Evolutionary conservation across 805 yeast genomes (phyloP), one percentile per base, ranked within the genome.

Genomic region (Suhomyces emberorum): DNA sequence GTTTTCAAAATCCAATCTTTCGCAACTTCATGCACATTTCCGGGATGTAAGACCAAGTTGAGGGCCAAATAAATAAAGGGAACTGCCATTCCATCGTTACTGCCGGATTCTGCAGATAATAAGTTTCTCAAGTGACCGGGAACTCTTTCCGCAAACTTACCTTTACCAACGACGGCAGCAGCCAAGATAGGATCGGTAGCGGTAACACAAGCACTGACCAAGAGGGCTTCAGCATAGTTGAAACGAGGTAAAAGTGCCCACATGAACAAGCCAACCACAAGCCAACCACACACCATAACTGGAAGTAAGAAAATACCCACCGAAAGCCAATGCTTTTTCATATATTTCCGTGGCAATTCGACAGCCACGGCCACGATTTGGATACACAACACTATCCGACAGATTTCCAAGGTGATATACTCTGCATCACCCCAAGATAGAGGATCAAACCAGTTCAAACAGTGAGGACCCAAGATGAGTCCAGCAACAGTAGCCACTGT

Each of bases 121-220:
- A 88, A 61, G 52, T 88, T 84, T 48, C 95, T 72, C 62, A 88
- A 70, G 61, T 88, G 96, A n/a, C 95, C 95, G 1, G 96, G 95
- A 12, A 88, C 95, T 37, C 95, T 75, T 52, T 77, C 77, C 10
- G 96, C 95, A 57, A 88, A 88, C 55, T 86, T 85, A 47, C 95
- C 95, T 51, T 85, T 88, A 58, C 96, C 95, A 8, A 88, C 96
- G 25, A 88, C 95, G 2, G 96, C 95, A 12, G 95, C 93, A 2
- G 96, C 96, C 52, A 88, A 70, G 28, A 88, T 93, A 5, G 97
- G 97, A 62, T 88, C 97, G 0, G 97, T 89, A 2, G 96, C 96
- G 0, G 96, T 89, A 30, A 88, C 80, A 57, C 96, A 88, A 1
- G 95, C 96, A 21, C 89, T 76, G 1, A 88, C 78, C 32, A 82